Percentiles rank a stretch among this genome's conserved stretches.
Conservation (phyloP, 108 stramenopile species). For the Nitzschia inconspicua region DNA sequence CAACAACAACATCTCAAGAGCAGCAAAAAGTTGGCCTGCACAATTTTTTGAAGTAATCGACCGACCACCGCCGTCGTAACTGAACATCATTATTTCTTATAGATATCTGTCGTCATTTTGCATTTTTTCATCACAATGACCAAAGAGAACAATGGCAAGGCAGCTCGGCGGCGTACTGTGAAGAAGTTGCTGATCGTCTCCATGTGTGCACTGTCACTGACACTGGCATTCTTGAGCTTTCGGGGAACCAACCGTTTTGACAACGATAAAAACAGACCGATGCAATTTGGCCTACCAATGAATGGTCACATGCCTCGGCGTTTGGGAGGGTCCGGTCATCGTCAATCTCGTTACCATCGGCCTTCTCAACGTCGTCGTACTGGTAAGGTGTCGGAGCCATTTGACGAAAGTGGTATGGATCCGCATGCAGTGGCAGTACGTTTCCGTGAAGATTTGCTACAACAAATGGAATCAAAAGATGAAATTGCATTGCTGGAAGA, state of each 20-base stretch:
- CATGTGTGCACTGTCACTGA: not conserved
- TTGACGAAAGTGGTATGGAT: not conserved
- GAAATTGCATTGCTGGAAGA: constrained; percentile 5
- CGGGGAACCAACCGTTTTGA: too few relatives aligned
- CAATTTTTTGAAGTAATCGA: too few relatives aligned
- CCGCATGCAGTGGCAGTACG: not conserved
- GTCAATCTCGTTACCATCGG: not conserved
- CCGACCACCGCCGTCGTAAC: too few relatives aligned
- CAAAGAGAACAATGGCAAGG: constrained; percentile 36
- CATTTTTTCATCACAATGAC: constrained; percentile 14
- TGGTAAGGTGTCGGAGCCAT: not conserved
- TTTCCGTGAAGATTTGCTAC: too few relatives aligned
- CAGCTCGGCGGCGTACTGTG: constrained; percentile 13
- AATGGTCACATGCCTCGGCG: not conserved
- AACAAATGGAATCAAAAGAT: not conserved
- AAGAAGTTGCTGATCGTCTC: not conserved
- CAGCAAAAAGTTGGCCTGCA: too few relatives aligned
- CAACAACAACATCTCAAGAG: too few relatives aligned
- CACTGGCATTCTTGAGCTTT: too few relatives aligned
- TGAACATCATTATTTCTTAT: too few relatives aligned
- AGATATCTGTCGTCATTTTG: too few relatives aligned
- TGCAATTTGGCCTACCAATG: not conserved
- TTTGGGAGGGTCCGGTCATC: not conserved
- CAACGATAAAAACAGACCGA: not conserved
- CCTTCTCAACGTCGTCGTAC: not conserved